Conservation (phyloP, 2,329 filamentous ascomycete species). For the Akanthomyces uredinophilus region DNA sequence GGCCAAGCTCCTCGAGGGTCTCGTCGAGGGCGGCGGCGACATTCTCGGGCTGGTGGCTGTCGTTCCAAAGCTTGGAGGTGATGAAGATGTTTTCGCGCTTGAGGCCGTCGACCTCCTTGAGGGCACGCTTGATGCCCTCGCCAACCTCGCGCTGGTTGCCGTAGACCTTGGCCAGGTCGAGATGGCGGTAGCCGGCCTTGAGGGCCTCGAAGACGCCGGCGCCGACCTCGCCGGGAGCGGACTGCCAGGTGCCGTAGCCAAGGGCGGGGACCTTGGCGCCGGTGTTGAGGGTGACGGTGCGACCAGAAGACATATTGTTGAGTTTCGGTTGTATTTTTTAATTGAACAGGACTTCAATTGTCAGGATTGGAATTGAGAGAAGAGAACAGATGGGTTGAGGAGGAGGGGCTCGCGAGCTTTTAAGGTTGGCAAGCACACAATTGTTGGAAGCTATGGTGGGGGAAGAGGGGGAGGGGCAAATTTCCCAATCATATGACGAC, state of each 20-base stretch:
- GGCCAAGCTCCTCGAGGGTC: conserved; percentile 49
- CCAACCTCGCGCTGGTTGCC: conserved; percentile 60
- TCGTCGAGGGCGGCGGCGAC: conserved; percentile 52
- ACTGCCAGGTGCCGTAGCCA: conserved; percentile 60
- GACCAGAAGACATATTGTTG: conserved; percentile 48
- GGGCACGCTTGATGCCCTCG: conserved; percentile 45
- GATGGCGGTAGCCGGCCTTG: conserved; percentile 59
- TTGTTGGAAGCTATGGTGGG: conserved; percentile 6
- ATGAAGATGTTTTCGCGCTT: conserved; percentile 54
- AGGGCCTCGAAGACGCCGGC: conserved; percentile 60
- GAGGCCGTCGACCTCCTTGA: conserved; percentile 44
- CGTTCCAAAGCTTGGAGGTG: conserved; percentile 64
- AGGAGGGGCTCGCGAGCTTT: background rate
- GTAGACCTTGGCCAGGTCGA: conserved; percentile 52
- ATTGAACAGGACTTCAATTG: background rate
- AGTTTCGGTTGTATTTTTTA: no score
- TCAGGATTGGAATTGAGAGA: background rate
- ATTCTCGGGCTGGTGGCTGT: conserved; percentile 54
- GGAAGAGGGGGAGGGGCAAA: conserved; percentile 12
- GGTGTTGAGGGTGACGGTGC: conserved; percentile 49
- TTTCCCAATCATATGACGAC: conserved; percentile 11
- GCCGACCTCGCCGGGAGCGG: conserved; percentile 58
- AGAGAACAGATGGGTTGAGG: background rate
- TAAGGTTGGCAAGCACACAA: background rate
- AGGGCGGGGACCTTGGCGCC: conserved; percentile 57